Evolutionary conservation across 495 filamentous ascomycete species (phyloP), one percentile per base, ranked within the genome.

Genomic region (Talaromyces trachyspermus): DNA sequence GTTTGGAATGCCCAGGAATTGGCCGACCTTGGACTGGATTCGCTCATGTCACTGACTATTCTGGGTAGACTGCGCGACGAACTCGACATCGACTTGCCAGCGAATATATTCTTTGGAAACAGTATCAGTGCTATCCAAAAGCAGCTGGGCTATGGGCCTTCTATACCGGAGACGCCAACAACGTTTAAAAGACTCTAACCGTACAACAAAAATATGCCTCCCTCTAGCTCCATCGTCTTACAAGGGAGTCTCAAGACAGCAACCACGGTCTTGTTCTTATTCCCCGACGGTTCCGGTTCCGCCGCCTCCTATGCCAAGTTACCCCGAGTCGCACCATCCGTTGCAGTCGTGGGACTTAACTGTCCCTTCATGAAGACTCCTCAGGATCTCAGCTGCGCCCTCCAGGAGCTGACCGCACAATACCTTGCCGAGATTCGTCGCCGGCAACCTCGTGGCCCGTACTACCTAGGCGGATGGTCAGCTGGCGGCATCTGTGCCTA

Each of bases 401-500:
- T 85, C 27, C 71, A 80, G 25, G 66, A 70, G 56, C 60, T 79
- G 18, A 77, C 77, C n/a, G 64, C 69, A 12, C 65, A 73, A 11
- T 82, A 79, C 51, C 64, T 83, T 9, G 72, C 76, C 18, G 72
- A 84, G 53, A 83, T 86, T 49, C 81, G 78, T 7, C 78, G 86
- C 49, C 79, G 85, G 23, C 73, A 88, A 66, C 79, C 89, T 0
- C 74, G 79, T 32, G 88, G 88, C 2, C 80, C 80, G 4, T 84
- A 84, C 61, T 68, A 75, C 56, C 62, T 84, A 33, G 79, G 79
- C 4, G 83, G 75, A 12, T 95, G 89, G 89, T 87, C 83, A 20
- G 89, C 88, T 9, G 89, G 89, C 40, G 89, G 89, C 32, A 86
- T 92, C 26, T 83, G 89, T 50, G 89, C 89, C 19, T 95, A 86